A percentile compares a stretch with the other conserved stretches of the same genome.
phyloP scores from a whole-genome alignment of 768 basidiomycete genomes.

The Panaeolus papilionaceus region DNA sequence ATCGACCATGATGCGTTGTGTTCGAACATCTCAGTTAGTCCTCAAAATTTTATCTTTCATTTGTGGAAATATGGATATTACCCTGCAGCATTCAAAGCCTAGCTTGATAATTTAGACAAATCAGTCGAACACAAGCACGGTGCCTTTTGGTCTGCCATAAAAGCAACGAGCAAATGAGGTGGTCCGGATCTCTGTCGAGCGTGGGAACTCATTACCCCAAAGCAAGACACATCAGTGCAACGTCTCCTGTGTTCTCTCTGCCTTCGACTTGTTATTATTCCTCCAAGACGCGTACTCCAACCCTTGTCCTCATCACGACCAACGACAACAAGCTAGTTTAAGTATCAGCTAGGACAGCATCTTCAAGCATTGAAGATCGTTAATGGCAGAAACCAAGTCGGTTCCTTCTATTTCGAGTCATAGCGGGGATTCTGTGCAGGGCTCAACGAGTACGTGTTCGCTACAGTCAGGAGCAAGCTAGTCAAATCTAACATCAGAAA shows the following conservation, averaged over 20 bases:
- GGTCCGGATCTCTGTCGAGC: conserved; percentile 1
- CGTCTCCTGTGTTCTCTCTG: not conserved
- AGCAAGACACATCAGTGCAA: conserved; percentile 11
- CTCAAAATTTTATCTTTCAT: not conserved
- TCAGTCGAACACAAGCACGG: conserved; percentile 1
- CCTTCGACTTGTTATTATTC: not conserved
- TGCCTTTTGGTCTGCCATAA: conserved; percentile 3
- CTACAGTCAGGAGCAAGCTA: not conserved
- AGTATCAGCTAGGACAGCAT: not conserved
- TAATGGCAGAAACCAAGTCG: conserved; percentile 14
- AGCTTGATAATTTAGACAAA: not conserved
- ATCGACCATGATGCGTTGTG: not conserved
- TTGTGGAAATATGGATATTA: not conserved
- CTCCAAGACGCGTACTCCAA: conserved; percentile 7
- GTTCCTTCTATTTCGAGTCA: conserved; percentile 8
- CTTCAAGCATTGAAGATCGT: not conserved
- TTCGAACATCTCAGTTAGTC: not conserved
- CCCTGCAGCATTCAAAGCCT: not conserved
- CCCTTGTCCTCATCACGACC: not conserved
- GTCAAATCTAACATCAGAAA: not conserved
- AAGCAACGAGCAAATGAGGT: conserved; percentile 8
- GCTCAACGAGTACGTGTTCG: conserved; percentile 8
- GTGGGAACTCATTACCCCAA: conserved; percentile 13
- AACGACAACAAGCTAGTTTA: not conserved
- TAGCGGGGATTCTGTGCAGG: conserved; percentile 8